Evolutionary conservation across 768 basidiomycete genomes (phyloP), one percentile per base, ranked within the genome.

Genomic region (Rickenella mellea): DNA sequence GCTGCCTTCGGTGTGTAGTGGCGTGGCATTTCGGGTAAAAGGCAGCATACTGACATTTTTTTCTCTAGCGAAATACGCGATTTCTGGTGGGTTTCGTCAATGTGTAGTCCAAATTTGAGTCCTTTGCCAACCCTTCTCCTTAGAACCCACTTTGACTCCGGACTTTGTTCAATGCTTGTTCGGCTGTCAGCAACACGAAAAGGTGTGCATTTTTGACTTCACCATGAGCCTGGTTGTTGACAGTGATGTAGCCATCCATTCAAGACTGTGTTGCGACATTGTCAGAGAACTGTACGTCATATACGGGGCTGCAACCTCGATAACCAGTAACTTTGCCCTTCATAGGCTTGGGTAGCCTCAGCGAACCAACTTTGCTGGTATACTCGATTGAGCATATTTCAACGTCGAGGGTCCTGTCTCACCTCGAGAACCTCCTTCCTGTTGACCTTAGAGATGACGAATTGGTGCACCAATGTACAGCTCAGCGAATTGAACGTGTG

Each of bases 121-220:
- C 43, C 26, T 41, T 42, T 48, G 42, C 20, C 49, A 49, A 41
- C 69, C 51, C 40, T 33, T 45, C 32, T 50, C 55, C 14, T 37
- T 58, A 74, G 87, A 91, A 55, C 80, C 83, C 40, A 72, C 73
- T 0, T 62, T 83, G 27, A 69, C 76, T 1, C 65, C 76, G 1
- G 65, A 68, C n/a, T 65, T 88, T 19, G 52, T 85, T 3, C 61
- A 71, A 51, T 69, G 66, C 14, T 56, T 92, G 1, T 79, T 94
- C 45, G 66, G 56, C 2, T 88, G 83, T 46, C 85, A 89, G 54
- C 76, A 83, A 43, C 86, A 92, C 51, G 88, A 91, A 61, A 90
- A 90, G 71, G 83, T 79, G 29, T 15, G 53, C 56, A 26, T 33
- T 17, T 6, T 20, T 26, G 25, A n/a, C 33, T 43, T 27, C 20